A percentile compares a stretch with the other conserved stretches of the same genome.
Evolutionary conservation across 2,329 filamentous ascomycete species (phyloP).

Genomic region (Onygena corvina): DNA sequence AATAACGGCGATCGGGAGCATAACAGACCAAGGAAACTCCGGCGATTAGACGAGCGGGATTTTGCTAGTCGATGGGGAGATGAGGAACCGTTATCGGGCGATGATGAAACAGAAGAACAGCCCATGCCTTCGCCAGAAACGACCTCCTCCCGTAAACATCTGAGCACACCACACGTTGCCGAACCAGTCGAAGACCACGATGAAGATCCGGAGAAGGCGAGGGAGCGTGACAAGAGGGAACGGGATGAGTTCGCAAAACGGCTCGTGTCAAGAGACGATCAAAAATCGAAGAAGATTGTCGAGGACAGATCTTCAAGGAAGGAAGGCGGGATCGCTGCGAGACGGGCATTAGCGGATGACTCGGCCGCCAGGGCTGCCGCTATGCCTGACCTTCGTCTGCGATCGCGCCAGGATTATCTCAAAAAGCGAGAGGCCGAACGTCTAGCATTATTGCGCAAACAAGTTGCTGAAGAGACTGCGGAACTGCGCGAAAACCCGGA

Average conservation of each 20-base stretch:
- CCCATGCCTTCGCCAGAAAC: conserved; percentile 44
- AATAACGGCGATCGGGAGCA: conserved; percentile 28
- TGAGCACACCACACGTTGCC: conserved; percentile 25
- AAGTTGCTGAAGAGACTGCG: conserved; percentile 77
- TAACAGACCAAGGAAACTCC: conserved; percentile 38
- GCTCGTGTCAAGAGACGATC: conserved; percentile 58
- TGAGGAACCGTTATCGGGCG: conserved; percentile 44
- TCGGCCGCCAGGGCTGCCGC: conserved; percentile 55
- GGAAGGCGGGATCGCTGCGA: conserved; percentile 47
- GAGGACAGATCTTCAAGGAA: conserved; percentile 47
- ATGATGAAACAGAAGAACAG: conserved; percentile 34
- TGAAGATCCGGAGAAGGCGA: conserved; percentile 42
- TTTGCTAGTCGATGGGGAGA: conserved; percentile 75
- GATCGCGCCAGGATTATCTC: conserved; percentile 83
- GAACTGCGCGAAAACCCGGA: conserved; percentile 65
- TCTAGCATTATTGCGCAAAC: conserved; percentile 71
- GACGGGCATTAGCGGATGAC: conserved; percentile 55
- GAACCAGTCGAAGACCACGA: conserved; percentile 49
- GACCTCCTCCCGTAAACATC: conserved; percentile 8
- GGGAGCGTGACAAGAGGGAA: conserved; percentile 58
- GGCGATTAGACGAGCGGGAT: conserved; percentile 41
- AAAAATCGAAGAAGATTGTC: conserved; percentile 56
- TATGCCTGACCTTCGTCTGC: conserved; percentile 67
- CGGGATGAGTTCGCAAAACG: conserved; percentile 69
- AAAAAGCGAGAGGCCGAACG: conserved; percentile 84